Conservation (phyloP, 768 basidiomycete species). For the Exidia glandulosa region DNA sequence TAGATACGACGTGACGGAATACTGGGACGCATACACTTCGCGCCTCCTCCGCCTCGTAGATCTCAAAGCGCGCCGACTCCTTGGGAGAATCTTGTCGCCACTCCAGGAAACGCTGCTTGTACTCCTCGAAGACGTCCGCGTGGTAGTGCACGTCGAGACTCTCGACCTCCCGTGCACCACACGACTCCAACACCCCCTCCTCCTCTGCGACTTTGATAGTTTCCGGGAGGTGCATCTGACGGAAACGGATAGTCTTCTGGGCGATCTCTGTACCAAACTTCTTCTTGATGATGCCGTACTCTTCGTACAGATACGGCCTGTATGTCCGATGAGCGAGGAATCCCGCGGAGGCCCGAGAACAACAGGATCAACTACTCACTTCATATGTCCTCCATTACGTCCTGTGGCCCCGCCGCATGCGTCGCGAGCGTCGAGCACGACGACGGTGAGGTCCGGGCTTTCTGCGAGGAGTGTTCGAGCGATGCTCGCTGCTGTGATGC, state of each 20-base stretch:
- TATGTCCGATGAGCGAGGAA: neutral
- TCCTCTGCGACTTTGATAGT: conserved; percentile 39
- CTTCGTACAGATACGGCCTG: conserved; percentile 42
- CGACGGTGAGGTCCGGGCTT: conserved; percentile 27
- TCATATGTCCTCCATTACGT: conserved; percentile 62
- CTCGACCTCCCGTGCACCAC: conserved; percentile 48
- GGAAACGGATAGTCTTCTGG: conserved; percentile 38
- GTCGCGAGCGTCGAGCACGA: conserved; percentile 76
- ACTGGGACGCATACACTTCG: conserved; percentile 19
- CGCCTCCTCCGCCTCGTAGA: conserved; percentile 23
- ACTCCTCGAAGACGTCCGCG: conserved; percentile 27
- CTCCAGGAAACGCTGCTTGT: conserved; percentile 30
- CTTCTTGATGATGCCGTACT: conserved; percentile 37
- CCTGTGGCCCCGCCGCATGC: conserved; percentile 66
- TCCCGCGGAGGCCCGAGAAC: no score
- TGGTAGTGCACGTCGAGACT: conserved; percentile 47
- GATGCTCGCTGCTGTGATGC: conserved; percentile 58
- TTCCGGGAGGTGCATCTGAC: conserved; percentile 44
- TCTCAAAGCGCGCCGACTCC: conserved; percentile 24
- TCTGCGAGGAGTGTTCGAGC: conserved; percentile 40
- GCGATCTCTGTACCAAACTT: neutral
- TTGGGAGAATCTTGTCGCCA: conserved; percentile 43
- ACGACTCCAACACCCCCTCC: conserved; percentile 39
- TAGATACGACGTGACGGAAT: neutral
- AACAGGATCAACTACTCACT: conserved; percentile 7